A percentile compares a stretch with the other conserved stretches of the same genome.
Conservation (phyloP, 2,329 filamentous ascomycete genomes). For the Botrytis galanthina region DNA sequence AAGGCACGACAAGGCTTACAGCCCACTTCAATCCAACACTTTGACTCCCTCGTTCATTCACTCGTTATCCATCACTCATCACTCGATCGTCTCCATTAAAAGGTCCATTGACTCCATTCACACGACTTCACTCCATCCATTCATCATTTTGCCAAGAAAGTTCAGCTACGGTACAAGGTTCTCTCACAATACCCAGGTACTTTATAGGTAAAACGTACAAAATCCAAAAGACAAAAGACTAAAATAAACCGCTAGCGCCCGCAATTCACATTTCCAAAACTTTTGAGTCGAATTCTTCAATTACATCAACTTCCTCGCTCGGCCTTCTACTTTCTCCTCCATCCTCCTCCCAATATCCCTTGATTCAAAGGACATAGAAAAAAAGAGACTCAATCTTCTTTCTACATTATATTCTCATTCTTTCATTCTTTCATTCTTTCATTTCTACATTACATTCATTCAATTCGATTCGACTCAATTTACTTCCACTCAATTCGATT, state of each 20-base stretch:
- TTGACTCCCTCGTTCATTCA: neutral
- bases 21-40: neutral
- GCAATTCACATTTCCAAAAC: constrained; percentile 8
- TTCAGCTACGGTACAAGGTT: neutral
- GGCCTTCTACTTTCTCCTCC: neutral
- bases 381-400: neutral
- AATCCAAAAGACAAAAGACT: too few species aligned
- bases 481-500: neutral
- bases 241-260: constrained; percentile 7
- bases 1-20: neutral
- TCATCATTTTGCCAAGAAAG: neutral
- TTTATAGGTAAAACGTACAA: too few species aligned
- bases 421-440: neutral
- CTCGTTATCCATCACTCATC: neutral
- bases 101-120: too few species aligned
- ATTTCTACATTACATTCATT: neutral
- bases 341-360: neutral
- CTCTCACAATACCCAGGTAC: too few species aligned
- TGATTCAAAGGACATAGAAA: neutral
- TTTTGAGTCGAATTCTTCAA: constrained; percentile 7
- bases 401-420: neutral
- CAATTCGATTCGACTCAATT: neutral
- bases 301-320: neutral
- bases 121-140: neutral
- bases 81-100: neutral